phyloP scores from a whole-genome alignment of 352 stramenopile species.

The Phytophthora pistaciae region DNA sequence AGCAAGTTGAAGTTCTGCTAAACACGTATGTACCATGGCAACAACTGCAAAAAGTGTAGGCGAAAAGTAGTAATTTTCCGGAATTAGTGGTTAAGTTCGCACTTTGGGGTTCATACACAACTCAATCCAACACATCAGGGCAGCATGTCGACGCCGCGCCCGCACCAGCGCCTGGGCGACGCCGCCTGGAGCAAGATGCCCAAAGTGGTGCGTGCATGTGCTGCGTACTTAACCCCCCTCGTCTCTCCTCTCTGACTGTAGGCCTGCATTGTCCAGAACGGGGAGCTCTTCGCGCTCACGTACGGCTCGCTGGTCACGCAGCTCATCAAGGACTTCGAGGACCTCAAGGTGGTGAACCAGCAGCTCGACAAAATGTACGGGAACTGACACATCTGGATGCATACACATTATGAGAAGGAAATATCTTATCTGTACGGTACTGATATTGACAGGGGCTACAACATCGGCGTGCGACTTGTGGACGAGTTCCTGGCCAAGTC shows the following conservation, averaged over 20 bases:
- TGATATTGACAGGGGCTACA: constrained; percentile 87
- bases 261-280: constrained; percentile 63
- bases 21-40: not conserved
- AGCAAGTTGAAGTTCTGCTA: not conserved
- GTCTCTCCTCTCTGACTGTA: not conserved
- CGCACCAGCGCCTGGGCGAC: constrained; percentile 78
- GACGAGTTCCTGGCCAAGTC: constrained; percentile 99
- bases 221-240: not conserved
- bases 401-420: not conserved
- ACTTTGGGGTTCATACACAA: not conserved
- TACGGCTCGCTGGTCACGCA: constrained; percentile 97
- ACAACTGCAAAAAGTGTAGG: not conserved
- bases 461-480: constrained; percentile 97
- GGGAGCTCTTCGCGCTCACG: constrained; percentile 98
- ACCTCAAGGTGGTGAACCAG: constrained; percentile 95
- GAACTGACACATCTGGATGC: not conserved
- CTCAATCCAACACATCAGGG: not conserved
- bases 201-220: constrained; percentile 82
- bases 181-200: constrained; percentile 94
- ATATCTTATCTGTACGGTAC: not conserved
- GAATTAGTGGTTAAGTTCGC: not conserved
- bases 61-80: too few species aligned
- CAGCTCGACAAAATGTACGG: constrained; percentile 95
- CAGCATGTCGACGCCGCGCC: constrained; percentile 65
- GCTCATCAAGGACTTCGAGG: constrained; percentile 97